These are phyloP conservation scores for Marvania coccoides DNA, from an alignment of 139 green algal genomes.

Conservation along the genomic window DNA sequence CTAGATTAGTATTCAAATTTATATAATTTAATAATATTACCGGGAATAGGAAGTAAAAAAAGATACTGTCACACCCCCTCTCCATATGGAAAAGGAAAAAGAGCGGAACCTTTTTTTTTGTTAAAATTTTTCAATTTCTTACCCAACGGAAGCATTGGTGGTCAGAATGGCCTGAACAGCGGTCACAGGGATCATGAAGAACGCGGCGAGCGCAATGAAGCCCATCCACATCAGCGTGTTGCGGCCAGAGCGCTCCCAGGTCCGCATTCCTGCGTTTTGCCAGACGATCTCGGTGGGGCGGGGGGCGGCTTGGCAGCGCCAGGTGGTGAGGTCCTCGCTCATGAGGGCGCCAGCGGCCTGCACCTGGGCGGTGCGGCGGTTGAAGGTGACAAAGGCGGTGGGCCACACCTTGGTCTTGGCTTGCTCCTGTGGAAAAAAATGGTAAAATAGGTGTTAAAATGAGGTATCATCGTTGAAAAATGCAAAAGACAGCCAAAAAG, in stretches of 20 bases:
- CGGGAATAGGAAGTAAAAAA: too few relatives aligned
- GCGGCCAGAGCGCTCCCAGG: conserved; percentile 30
- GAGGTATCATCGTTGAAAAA: too few relatives aligned
- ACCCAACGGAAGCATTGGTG: conserved; percentile 8
- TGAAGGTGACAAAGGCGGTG: conserved; percentile 47
- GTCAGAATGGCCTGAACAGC: conserved; percentile 26
- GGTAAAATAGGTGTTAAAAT: too few relatives aligned
- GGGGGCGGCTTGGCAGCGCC: conserved; percentile 36
- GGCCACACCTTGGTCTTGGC: conserved; percentile 15
- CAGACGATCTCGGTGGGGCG: conserved; percentile 44
- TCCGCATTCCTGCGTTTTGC: conserved; percentile 33
- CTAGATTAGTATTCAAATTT: too few relatives aligned
- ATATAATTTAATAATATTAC: too few relatives aligned
- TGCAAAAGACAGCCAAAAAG: too few relatives aligned
- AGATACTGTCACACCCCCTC: too few relatives aligned
- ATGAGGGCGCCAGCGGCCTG: conserved; percentile 42
- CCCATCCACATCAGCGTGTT: conserved; percentile 3
- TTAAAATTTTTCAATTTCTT: too few relatives aligned
- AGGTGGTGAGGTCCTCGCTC: conserved; percentile 44
- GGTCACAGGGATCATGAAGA: conserved; percentile 36
- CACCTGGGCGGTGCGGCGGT: conserved; percentile 13
- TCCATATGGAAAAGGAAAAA: too few relatives aligned
- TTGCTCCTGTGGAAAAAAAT: too few relatives aligned
- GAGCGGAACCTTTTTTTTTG: too few relatives aligned
- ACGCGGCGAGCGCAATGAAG: conserved; percentile 11